These are phyloP conservation scores for Kluyveromyces marxianus DNA, from an alignment of 1,139 yeast species.

Conservation along the genomic window DNA sequence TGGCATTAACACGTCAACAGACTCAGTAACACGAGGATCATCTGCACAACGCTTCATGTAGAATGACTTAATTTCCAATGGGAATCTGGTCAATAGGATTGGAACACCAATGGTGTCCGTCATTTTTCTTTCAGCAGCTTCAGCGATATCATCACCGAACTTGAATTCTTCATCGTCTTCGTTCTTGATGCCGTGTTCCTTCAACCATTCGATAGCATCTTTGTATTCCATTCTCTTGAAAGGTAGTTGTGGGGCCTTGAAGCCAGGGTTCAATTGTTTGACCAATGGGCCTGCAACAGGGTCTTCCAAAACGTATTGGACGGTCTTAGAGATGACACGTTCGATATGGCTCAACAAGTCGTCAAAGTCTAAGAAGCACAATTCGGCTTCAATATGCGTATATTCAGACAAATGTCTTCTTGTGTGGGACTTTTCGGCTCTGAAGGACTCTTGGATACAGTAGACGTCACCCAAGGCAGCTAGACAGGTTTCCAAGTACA, in stretches of 20 bases:
- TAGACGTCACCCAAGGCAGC: conserved; percentile 96
- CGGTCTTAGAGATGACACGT: conserved; percentile 58
- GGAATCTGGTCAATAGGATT: conserved; percentile 86
- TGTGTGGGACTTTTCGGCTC: conserved; percentile 98
- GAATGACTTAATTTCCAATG: conserved; percentile 93
- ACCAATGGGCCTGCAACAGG: conserved; percentile 88
- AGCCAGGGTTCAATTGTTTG: conserved; percentile 86
- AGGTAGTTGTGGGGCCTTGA: conserved; percentile 74
- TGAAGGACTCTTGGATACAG: conserved; percentile 97
- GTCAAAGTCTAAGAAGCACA: conserved; percentile 79
- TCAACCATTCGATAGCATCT: conserved; percentile 91
- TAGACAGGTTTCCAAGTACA: conserved; percentile 91
- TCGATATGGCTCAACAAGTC: conserved; percentile 84
- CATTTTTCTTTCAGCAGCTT: conserved; percentile 99
- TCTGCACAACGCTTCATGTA: conserved; percentile 92
- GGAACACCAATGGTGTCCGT: conserved; percentile 92
- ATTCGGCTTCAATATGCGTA: conserved; percentile 93
- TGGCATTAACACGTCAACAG: conserved; percentile 97
- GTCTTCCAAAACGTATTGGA: conserved; percentile 74
- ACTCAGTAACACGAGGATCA: conserved; percentile 92
- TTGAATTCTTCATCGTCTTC: conserved; percentile 89
- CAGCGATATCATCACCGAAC: conserved; percentile 98
- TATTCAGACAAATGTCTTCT: conserved; percentile 97
- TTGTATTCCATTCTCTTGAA: conserved; percentile 88
- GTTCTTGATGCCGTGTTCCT: conserved; percentile 87